A percentile compares a stretch with the other conserved stretches of the same genome.
Evolutionary conservation across 1,284 basidiomycete genomes (phyloP).

Genomic region (Ganoderma leucocontextum): DNA sequence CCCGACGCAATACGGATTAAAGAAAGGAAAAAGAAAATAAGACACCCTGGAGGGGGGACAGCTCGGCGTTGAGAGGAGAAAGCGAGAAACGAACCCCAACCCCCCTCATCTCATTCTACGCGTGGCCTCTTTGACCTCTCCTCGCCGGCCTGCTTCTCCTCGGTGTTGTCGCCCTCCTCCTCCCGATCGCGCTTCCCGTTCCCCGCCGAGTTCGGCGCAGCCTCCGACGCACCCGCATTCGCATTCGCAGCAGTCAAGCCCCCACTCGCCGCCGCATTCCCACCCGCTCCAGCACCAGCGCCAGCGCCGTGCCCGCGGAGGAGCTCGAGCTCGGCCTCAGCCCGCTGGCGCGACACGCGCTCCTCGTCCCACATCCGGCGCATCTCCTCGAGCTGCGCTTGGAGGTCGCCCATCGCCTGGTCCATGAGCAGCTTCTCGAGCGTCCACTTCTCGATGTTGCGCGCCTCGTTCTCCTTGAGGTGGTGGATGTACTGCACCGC

Average conservation of each 20-base stretch:
- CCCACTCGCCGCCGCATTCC: not conserved
- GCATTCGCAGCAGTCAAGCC: conserved; percentile 9
- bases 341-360: conserved; percentile 59
- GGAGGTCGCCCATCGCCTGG: conserved; percentile 87
- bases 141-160: conserved; percentile 30
- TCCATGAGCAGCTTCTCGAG: conserved; percentile 92
- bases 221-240: not conserved
- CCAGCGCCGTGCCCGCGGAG: conserved; percentile 45
- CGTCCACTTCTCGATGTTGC: conserved; percentile 95
- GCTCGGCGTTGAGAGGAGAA: not conserved
- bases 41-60: not conserved
- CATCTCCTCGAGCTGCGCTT: conserved; percentile 81
- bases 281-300: conserved; percentile 4
- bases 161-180: conserved; percentile 26
- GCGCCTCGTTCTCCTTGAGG: conserved; percentile 89
- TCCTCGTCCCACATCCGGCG: conserved; percentile 80
- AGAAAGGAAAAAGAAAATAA: not conserved
- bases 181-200: conserved; percentile 36
- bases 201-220: conserved; percentile 7
- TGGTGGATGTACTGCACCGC: conserved; percentile 92
- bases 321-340: conserved; percentile 66
- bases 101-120: conserved; percentile 32
- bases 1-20: not conserved
- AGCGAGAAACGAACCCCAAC: not conserved
- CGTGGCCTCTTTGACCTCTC: conserved; percentile 42